Percentiles rank a stretch among this genome's conserved stretches.
phyloP scores from a whole-genome alignment of 805 yeast genomes.

The Starmerella vitae region DNA sequence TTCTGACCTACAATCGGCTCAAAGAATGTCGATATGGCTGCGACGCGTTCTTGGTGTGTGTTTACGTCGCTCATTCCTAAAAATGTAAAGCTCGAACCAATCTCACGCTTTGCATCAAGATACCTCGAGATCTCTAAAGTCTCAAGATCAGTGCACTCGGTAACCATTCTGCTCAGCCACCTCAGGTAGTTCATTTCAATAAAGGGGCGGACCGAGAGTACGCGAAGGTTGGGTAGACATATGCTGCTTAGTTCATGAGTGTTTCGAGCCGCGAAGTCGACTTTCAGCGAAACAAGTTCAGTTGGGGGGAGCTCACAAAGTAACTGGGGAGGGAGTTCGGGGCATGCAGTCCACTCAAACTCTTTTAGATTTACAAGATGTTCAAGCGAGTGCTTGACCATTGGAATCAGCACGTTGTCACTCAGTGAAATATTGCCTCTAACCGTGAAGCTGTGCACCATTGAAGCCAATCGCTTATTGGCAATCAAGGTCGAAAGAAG shows the following conservation, averaged over 20 bases:
- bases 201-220: constrained; percentile 22
- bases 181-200: constrained; percentile 14
- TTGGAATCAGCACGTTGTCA: constrained; percentile 20
- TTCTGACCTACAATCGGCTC: background rate
- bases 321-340: constrained; percentile 24
- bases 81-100: constrained; percentile 25
- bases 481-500: constrained; percentile 21
- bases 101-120: constrained; percentile 17
- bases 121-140: constrained; percentile 19
- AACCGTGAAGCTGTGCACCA: constrained; percentile 17
- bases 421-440: constrained; percentile 21
- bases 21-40: constrained; percentile 11
- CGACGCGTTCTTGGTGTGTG: constrained; percentile 6
- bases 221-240: constrained; percentile 15
- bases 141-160: constrained; percentile 12
- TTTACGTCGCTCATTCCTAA: constrained; percentile 18
- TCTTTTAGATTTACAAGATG: constrained; percentile 17
- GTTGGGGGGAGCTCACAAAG: constrained; percentile 12
- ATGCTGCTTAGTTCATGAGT: constrained; percentile 15
- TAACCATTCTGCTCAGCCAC: constrained; percentile 16
- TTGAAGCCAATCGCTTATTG: constrained; percentile 10
- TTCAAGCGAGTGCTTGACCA: constrained; percentile 17
- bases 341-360: constrained; percentile 27
- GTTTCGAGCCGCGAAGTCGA: constrained; percentile 19
- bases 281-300: constrained; percentile 11